Base-by-base conservation (phyloP, 352 stramenopile genomes). In the Phytophthora hybrid region DNA sequence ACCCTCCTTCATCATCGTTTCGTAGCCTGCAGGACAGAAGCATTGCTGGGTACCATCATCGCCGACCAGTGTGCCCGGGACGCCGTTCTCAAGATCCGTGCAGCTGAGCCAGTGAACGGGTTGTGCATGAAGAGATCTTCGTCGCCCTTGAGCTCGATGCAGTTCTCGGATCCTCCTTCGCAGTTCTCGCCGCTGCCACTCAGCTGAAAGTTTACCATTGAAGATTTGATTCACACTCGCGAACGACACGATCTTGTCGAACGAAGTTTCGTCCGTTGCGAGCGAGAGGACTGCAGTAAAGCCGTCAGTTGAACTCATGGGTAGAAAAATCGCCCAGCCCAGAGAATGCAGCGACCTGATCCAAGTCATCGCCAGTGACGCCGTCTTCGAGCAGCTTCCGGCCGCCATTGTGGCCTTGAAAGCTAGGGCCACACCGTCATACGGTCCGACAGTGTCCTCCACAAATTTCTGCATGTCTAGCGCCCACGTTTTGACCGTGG, bases 401-500 rank as follows among this genome's bases (percentile, higher is more conserved):
- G 77, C 34, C 3, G 89, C 76, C 62, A 83, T 74, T 11, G 66
- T 77, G 54, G 81, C 71, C 16, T 69, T 52, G 62, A 87, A 23
- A n/a, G 60, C 73, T 9, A 80, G n/a, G n/a, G 31, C 5, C 58
- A 66, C 37, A 3, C 21, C 62, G 19, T 53, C 34, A n/a, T 59
- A 18, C 37, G 46, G 13, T 39, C 47, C 41, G n/a, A 74, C 66
- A 1, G 55, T 71, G n/a, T 71, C 47, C 11, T 16, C 39, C 26
- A 78, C 72, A 14, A 70, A 67, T 5, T 47, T 73, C 58, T 66
- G 63, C 53, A 78, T 73, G 34, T 73, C 66, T 10, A 23, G 59
- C 8, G 88, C 68, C 85, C 85, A 91, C 0, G 58, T 68, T 16
- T 87, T 73, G 21, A 91, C 74, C 5, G n/a, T n/a, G n/a, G n/a